Conservation (phyloP, 305 asterid species). For the Plantago lanceolata region DNA sequence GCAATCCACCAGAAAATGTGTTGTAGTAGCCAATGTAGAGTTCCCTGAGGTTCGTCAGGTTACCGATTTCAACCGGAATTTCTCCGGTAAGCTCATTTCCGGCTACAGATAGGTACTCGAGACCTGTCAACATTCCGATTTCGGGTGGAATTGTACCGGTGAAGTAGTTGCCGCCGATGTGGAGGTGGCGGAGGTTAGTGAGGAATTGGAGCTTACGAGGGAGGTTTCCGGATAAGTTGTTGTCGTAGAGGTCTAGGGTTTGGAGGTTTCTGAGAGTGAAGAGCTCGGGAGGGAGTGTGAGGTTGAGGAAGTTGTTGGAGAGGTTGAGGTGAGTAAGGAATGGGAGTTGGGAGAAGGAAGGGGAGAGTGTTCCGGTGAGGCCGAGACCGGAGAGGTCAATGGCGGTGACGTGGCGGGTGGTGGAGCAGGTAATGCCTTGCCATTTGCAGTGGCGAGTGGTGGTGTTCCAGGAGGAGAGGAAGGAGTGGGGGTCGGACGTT, state of each 20-base stretch:
- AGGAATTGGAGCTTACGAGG: constrained; percentile 49
- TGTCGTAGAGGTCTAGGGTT: constrained; percentile 73
- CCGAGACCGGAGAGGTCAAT: constrained; percentile 56
- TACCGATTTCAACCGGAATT: constrained; percentile 69
- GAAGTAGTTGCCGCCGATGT: constrained; percentile 77
- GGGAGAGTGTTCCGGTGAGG: constrained; percentile 58
- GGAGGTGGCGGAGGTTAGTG: constrained; percentile 51
- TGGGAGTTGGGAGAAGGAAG: constrained; percentile 58
- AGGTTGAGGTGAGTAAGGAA: constrained; percentile 57
- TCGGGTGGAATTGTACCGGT: constrained; percentile 58
- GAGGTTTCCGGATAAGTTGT: constrained; percentile 62
- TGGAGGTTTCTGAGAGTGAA: constrained; percentile 41
- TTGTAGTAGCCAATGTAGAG: constrained; percentile 77
- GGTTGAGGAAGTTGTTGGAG: constrained; percentile 61
- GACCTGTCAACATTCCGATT: constrained; percentile 44
- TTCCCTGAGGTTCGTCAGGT: constrained; percentile 50
- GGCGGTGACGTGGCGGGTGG: constrained; percentile 50
- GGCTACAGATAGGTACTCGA: constrained; percentile 73
- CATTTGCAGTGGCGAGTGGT: constrained; percentile 57
- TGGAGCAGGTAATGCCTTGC: constrained; percentile 66
- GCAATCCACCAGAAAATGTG: constrained; percentile 65
- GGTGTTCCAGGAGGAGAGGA: constrained; percentile 55
- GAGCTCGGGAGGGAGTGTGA: constrained; percentile 47
- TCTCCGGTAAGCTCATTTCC: constrained; percentile 67
- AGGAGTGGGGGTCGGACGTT: constrained; percentile 49